phyloP scores from a whole-genome alignment of 805 yeast genomes.

The Candida sithepensis region DNA sequence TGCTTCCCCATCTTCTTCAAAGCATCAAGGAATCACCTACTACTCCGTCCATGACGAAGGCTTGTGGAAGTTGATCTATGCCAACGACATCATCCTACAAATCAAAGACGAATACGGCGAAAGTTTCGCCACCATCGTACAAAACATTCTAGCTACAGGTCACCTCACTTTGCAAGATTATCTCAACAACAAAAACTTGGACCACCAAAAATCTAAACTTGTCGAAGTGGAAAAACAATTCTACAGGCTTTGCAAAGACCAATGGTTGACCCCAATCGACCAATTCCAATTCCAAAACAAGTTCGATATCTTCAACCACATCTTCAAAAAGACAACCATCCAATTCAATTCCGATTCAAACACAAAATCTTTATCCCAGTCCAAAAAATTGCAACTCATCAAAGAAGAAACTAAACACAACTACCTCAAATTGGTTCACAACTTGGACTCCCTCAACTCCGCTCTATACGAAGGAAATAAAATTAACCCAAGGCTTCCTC shows the following conservation, averaged over 20 bases:
- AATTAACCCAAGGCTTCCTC: conserved; percentile 46
- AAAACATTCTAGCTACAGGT: conserved; percentile 68
- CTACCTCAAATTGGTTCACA: conserved; percentile 11
- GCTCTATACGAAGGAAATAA: conserved; percentile 19
- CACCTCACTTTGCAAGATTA: conserved; percentile 58
- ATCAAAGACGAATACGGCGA: conserved; percentile 44
- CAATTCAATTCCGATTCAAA: conserved; percentile 28
- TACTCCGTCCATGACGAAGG: conserved; percentile 68
- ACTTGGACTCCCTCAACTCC: conserved; percentile 7
- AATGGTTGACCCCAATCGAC: conserved; percentile 48
- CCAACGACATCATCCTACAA: conserved; percentile 68
- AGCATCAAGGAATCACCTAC: conserved; percentile 22
- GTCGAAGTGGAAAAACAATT: conserved; percentile 36
- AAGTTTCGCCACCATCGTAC: conserved; percentile 54
- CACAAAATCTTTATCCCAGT: conserved; percentile 41
- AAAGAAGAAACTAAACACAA: conserved; percentile 48
- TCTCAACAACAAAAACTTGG: conserved; percentile 28
- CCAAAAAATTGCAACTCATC: conserved; percentile 57
- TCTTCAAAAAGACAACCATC: conserved; percentile 37
- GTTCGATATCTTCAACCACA: conserved; percentile 29
- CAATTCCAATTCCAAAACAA: conserved; percentile 28
- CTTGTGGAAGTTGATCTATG: conserved; percentile 57
- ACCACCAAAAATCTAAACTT: conserved; percentile 18
- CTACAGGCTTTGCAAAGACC: conserved; percentile 43
- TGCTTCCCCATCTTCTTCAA: no score